A percentile compares a stretch with the other conserved stretches of the same genome.
These are phyloP conservation scores for Boeremia lycopersici DNA, from an alignment of 2,329 filamentous ascomycete species.

Conservation along the genomic window DNA sequence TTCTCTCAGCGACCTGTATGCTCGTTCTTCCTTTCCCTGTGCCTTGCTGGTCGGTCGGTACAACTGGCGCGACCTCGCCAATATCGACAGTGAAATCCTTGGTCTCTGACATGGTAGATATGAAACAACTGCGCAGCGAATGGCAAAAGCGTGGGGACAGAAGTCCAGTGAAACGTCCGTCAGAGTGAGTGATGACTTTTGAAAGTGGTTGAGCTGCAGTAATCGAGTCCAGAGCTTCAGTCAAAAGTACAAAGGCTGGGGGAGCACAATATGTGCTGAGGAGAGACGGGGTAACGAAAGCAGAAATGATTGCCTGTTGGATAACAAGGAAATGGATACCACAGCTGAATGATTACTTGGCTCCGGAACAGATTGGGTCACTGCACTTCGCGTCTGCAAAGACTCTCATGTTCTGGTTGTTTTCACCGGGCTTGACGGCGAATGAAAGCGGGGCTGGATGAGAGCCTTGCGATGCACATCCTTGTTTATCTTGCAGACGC, in stretches of 20 bases:
- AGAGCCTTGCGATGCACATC: neutral
- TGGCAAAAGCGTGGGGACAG: neutral
- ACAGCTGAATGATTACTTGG: neutral
- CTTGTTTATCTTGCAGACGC: conserved; percentile 6
- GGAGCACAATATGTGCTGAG: conserved; percentile 1
- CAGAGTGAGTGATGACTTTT: conserved; percentile 34
- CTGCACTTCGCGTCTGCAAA: neutral
- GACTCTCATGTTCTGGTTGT: neutral
- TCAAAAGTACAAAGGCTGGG: neutral
- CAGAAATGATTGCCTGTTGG: neutral
- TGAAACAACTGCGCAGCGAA: neutral
- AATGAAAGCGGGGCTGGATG: conserved; percentile 2
- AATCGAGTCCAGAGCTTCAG: neutral
- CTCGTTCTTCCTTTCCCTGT: conserved; percentile 8
- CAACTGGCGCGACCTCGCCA: conserved; percentile 23
- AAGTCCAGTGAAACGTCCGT: conserved; percentile 13
- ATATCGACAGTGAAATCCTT: conserved; percentile 38
- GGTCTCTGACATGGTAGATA: conserved; percentile 29
- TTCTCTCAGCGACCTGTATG: conserved; percentile 11
- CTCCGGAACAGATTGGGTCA: neutral
- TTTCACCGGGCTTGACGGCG: neutral
- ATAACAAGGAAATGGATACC: neutral
- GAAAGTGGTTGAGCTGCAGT: neutral
- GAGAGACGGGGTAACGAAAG: neutral
- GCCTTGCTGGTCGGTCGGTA: conserved; percentile 11